These are phyloP conservation scores for Eimeria tenella DNA, from an alignment of 169 alveolate genomes.

Conservation along the genomic window DNA sequence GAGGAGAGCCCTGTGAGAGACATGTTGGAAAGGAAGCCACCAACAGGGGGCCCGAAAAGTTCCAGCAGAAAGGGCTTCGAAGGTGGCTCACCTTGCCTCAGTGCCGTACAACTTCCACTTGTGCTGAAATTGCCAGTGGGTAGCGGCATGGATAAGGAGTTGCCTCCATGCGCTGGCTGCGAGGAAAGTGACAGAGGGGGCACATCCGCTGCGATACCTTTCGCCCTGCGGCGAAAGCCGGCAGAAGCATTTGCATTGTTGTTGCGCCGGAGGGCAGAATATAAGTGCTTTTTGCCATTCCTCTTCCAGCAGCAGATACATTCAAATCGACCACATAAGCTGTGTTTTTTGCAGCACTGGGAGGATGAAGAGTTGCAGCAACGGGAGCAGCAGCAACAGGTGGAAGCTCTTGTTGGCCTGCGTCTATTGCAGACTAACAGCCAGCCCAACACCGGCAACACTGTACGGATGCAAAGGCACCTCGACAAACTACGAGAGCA, in stretches of 20 bases:
- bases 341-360: slow-evolving; percentile 59
- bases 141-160: neutral
- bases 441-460: neutral
- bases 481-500: slow-evolving; percentile 51
- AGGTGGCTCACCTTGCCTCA: slow-evolving; percentile 17
- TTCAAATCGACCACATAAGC: slow-evolving; percentile 40
- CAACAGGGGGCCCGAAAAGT: neutral
- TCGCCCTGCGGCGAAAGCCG: slow-evolving; percentile 15
- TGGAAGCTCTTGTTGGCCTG: slow-evolving; percentile 46
- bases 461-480: slow-evolving; percentile 34
- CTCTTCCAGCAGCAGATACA: slow-evolving; percentile 69
- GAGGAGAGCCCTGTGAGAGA: neutral
- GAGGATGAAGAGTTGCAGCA: slow-evolving; percentile 19
- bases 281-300: slow-evolving; percentile 47
- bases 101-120: slow-evolving; percentile 66
- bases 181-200: neutral
- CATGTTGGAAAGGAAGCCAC: neutral
- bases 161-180: slow-evolving; percentile 10
- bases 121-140: slow-evolving; percentile 19
- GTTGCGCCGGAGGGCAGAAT: slow-evolving; percentile 62
- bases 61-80: neutral
- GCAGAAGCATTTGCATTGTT: slow-evolving; percentile 54
- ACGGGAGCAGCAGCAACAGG: slow-evolving; percentile 54
- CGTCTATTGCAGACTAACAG: slow-evolving; percentile 32
- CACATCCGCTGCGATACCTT: slow-evolving; percentile 24